A percentile compares a stretch with the other conserved stretches of the same genome.
Conservation (phyloP, 257 asterid genomes). For the Forsythia viridissima region DNA sequence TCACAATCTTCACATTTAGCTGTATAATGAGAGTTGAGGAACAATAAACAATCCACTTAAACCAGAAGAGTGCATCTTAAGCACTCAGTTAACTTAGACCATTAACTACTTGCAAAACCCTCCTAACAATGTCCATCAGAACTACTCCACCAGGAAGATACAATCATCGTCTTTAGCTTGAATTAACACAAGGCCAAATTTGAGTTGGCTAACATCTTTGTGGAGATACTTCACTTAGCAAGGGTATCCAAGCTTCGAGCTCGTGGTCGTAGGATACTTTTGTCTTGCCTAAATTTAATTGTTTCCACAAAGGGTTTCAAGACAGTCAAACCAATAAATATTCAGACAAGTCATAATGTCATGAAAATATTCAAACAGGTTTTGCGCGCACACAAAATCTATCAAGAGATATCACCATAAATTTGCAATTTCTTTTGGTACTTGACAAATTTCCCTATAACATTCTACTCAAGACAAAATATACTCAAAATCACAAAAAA, state of each 20-base stretch:
- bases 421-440: conserved; percentile 1
- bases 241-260: neutral
- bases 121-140: neutral
- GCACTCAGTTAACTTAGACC: neutral
- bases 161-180: neutral
- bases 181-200: neutral
- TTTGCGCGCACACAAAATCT: neutral
- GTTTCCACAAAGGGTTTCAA: neutral
- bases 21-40: neutral
- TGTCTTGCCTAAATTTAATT: neutral
- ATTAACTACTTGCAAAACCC: neutral
- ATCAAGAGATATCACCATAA: neutral
- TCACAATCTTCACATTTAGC: neutral
- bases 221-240: neutral
- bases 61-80: neutral
- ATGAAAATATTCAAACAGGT: neutral
- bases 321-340: neutral
- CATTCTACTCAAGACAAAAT: conserved; percentile 1
- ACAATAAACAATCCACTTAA: neutral
- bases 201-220: neutral
- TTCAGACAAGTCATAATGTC: neutral
- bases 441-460: neutral
- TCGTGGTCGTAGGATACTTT: neutral
- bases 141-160: neutral
- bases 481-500: neutral